Evolutionary conservation across 441 rosid genomes (phyloP), one percentile per base, ranked within the genome.

Genomic region (Bocquillonia castaneifolia): DNA sequence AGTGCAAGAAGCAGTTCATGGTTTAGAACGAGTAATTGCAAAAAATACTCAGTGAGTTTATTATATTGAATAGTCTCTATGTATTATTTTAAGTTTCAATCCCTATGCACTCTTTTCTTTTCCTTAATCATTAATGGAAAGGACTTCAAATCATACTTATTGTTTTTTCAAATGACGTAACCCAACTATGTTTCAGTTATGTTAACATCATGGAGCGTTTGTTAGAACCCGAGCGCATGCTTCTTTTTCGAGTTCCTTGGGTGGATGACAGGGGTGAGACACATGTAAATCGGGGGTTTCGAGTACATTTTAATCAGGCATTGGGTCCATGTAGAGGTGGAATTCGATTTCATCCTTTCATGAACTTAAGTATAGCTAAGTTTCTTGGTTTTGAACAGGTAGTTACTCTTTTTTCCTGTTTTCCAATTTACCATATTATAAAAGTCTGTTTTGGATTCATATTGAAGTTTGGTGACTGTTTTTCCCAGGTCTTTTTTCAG

Each of bases 321-420:
- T 59, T 95, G 66, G 99, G 99, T 67, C 99, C 99, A 28, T 95
- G 93, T 77, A 88, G 99, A 75, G 98, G 99, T 64, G 97, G 98
- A 70, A 81, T 95, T 71, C 97, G 98, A 44, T 92, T 95, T 81
- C 97, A 92, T 81, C 98, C 99, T 56, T 82, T 80, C 37, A 84
- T 90, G 94, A 90, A 88, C 84, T 81, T 95, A 77, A 90, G 98
- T 74, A 81, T 90, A 74, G 88, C 87, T 70, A 95, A 95, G 67
- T 95, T 95, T 85, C 97, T 95, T 74, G 99, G 93, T 68, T 85
- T 95, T 71, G 93, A 90, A 75, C 98, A 95, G 98, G 98, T 95
- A 76, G 56, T 57, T 25, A 57, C 56, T 67, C 42, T 63, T 47
- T 3, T 51, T 28, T 67, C 71, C 13, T 74, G 39, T 44, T 55